Conservation (phyloP, 2,329 filamentous ascomycete genomes). For the Knoxdaviesia proteae region DNA sequence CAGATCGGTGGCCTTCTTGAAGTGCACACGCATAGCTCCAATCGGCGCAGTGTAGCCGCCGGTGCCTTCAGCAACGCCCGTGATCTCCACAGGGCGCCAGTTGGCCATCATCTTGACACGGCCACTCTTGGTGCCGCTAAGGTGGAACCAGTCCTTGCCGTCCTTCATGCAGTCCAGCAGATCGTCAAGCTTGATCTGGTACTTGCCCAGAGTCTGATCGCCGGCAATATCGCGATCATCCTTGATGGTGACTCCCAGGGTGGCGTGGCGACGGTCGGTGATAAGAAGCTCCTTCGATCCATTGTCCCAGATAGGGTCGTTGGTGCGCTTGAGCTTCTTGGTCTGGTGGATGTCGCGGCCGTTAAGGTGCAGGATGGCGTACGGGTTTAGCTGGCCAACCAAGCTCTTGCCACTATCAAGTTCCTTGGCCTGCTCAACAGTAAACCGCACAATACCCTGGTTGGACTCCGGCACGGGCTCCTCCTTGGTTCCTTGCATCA, state of each 20-base stretch:
- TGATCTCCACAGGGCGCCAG: slow-evolving; percentile 86
- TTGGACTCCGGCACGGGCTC: slow-evolving; percentile 45
- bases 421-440: slow-evolving; percentile 89
- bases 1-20: slow-evolving; percentile 61
- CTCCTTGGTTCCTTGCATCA: slow-evolving; percentile 46
- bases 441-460: slow-evolving; percentile 85
- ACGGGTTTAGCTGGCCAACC: slow-evolving; percentile 78
- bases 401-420: slow-evolving; percentile 82
- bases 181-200: slow-evolving; percentile 89
- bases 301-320: slow-evolving; percentile 91
- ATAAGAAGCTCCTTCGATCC: slow-evolving; percentile 87
- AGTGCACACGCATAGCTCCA: slow-evolving; percentile 86
- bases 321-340: slow-evolving; percentile 86
- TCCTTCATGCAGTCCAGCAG: slow-evolving; percentile 80
- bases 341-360: slow-evolving; percentile 78
- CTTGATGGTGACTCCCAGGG: slow-evolving; percentile 81
- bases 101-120: slow-evolving; percentile 78
- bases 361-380: slow-evolving; percentile 73
- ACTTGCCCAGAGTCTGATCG: slow-evolving; percentile 73
- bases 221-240: slow-evolving; percentile 72
- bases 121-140: slow-evolving; percentile 61
- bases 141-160: slow-evolving; percentile 90
- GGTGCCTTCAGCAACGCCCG: slow-evolving; percentile 53
- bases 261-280: slow-evolving; percentile 77
- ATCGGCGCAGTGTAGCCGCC: slow-evolving; percentile 86